Evolutionary conservation across 2,329 filamentous ascomycete species (phyloP), one percentile per base, ranked within the genome.

Genomic region (Salinomyces thailandicus): DNA sequence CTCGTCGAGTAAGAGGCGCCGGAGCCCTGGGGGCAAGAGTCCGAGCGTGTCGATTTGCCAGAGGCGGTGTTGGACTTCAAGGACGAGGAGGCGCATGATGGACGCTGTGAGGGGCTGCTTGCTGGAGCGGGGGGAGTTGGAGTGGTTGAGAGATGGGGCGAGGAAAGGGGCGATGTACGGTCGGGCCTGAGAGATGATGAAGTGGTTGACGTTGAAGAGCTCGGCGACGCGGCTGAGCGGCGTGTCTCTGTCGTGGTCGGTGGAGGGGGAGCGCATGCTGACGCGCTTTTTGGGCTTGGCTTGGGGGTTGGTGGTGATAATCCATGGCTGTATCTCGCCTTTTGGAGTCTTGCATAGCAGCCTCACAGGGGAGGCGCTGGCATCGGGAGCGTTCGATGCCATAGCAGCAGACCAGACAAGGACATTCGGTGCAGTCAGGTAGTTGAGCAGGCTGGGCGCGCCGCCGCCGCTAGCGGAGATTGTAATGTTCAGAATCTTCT

Each of bases 161-260:
- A 51, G 68, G 51, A 94, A 91, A 0, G 87, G 87, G 18, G 89
- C 79, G 12, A 94, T 69, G 59, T 93, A 94, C 0, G 89, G 89
- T 3, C 87, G 73, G 1, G 89, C 86, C 63, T 95, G 89, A 46
- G 83, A 91, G 47, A 96, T 78, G 46, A 96, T 85, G 62, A 93
- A 95, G 64, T 95, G 87, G 55, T 94, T 93, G 36, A 93, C 84
- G 56, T 93, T 93, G 70, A 91, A 91, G 8, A 89, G 73, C 61
- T 89, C 81, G 5, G 81, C 76, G 18, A 91, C 78, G 26, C 84
- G 75, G 36, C 76, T 71, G 1, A 91, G 70, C 1, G 77, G 77
- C 0, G 73, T 77, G 45, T 77, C 78, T 28, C 75, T 75, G 43
- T 83, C 78, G 28, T 71, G 70, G 57, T 81, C 78, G 5, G 71